Evolutionary conservation across 768 basidiomycete species (phyloP), one percentile per base, ranked within the genome.

Genomic region (Cantharellus cinnabarinus): DNA sequence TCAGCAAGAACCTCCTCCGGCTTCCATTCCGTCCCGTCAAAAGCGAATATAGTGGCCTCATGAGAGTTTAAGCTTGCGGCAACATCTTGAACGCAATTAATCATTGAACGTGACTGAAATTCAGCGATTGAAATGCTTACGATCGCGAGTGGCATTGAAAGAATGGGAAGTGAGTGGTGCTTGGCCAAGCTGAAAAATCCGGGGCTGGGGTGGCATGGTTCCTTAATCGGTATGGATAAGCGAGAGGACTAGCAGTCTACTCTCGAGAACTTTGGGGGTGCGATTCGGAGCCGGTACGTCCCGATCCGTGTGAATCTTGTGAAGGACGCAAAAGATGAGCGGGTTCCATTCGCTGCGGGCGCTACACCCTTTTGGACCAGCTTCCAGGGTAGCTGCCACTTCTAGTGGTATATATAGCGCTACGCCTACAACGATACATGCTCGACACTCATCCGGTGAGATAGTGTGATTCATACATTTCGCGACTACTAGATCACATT

Each of bases 41-140:
- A 77, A 58, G 77, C 70, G 66, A 83, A 84, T 67, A 98, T 85
- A 70, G 86, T 82, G 4, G 82, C 83, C 62, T 91, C 90, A 69
- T 86, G 85, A 50, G 81, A 83, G 70, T 94, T 95, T 70, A 94
- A 74, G 70, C 89, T 89, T 57, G 89, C 80, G 42, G 89, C 90
- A 60, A 98, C 75, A 74, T 90, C 95, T 98, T 40, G 20, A 14
- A 50, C 3, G 5, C 50, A 37, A 50, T 41, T 5, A 54, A n/a
- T 56, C 15, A 29, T 52, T 2, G 40, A 62, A 59, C n/a, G 44
- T 42, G 53, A 38, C 20, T 29, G 20, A 29, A 29, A 14, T 41
- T 39, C 14, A 14, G 38, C 34, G 5, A 38, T 42, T 2, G 2
- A 10, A 41, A 5, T 5, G 37, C 88, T 71, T 65, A 97, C 94